A percentile compares a stretch with the other conserved stretches of the same genome.
Conservation (phyloP, 2,329 filamentous ascomycete genomes). For the Cadophora sp. region DNA sequence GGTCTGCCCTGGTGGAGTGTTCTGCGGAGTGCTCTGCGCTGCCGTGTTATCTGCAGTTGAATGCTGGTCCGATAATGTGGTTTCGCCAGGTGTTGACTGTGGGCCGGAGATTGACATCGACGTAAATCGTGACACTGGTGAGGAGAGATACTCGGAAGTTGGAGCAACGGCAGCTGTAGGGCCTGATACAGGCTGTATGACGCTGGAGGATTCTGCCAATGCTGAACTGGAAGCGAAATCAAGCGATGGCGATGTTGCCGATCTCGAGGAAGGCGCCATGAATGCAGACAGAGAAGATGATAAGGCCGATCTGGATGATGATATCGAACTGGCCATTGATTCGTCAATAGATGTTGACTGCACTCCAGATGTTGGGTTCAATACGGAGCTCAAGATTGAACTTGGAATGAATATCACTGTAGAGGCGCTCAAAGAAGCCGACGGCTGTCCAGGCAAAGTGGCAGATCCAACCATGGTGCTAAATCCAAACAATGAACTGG, state of each 20-base stretch:
- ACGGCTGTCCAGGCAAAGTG: background rate
- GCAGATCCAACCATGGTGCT: background rate
- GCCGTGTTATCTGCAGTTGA: background rate
- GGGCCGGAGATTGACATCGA: background rate
- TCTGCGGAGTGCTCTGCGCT: background rate
- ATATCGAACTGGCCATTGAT: background rate
- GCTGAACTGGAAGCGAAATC: background rate
- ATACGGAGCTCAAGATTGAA: background rate
- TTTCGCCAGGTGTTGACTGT: background rate
- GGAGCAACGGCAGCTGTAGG: background rate
- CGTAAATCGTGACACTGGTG: background rate
- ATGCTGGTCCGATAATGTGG: background rate
- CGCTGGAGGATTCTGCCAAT: background rate
- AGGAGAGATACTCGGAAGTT: background rate
- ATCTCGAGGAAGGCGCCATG: background rate
- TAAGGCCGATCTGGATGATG: background rate
- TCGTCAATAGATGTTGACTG: background rate
- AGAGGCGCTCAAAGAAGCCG: background rate
- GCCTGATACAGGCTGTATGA: background rate
- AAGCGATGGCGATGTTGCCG: background rate
- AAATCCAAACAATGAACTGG: background rate
- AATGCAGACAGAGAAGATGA: conserved; percentile 6
- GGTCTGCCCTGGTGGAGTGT: background rate
- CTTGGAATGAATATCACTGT: background rate
- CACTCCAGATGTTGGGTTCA: background rate